A percentile compares a stretch with the other conserved stretches of the same genome.
phyloP scores from a whole-genome alignment of 257 asterid species.

The Solanum pennellii region DNA sequence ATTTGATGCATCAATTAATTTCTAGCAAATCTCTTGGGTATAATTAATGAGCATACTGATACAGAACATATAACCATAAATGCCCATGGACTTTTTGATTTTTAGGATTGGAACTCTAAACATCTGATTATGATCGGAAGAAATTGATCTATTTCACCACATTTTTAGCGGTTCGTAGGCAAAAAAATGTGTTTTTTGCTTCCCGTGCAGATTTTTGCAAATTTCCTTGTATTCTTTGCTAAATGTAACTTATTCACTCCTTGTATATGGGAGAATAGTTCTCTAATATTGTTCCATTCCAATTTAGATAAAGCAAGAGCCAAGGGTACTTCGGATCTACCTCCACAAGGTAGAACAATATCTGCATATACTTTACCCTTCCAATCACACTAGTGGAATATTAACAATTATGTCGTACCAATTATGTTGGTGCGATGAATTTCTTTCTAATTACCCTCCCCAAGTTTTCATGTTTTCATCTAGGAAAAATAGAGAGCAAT shows the following conservation, averaged over 20 bases:
- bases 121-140: not conserved
- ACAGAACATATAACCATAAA: not conserved
- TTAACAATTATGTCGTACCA: too few relatives aligned
- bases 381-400: not conserved
- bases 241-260: not conserved
- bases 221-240: not conserved
- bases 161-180: not conserved
- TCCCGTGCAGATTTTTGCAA: not conserved
- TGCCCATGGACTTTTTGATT: not conserved
- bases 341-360: not conserved
- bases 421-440: not conserved
- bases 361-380: not conserved
- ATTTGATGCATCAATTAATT: not conserved
- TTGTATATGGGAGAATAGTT: not conserved
- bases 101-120: not conserved
- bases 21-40: not conserved
- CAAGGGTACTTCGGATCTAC: not conserved
- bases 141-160: not conserved
- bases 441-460: not conserved
- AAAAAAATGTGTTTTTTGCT: not conserved
- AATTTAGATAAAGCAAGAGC: not conserved
- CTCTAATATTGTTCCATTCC: not conserved
- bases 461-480: not conserved
- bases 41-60: not conserved
- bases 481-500: not conserved